phyloP scores from a whole-genome alignment of 1,139 yeast species.

The Magnusiomyces suaveolens region DNA sequence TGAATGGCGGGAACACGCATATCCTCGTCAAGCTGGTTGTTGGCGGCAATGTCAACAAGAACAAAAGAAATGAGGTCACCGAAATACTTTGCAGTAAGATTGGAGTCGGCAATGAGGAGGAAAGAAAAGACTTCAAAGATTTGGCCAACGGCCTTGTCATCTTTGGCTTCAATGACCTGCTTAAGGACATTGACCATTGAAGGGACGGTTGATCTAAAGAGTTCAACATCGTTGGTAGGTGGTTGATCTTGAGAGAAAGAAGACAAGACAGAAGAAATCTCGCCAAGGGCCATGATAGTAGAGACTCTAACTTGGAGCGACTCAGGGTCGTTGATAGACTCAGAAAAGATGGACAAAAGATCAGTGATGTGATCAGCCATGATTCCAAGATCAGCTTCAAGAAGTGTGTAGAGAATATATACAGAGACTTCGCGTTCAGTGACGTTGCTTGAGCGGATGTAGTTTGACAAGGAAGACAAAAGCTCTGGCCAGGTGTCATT shows the following conservation, averaged over 20 bases:
- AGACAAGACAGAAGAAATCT: constrained; percentile 53
- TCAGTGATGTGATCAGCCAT: constrained; percentile 55
- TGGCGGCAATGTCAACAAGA: constrained; percentile 58
- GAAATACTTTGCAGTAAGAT: constrained; percentile 69
- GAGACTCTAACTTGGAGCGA: constrained; percentile 70
- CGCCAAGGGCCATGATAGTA: constrained; percentile 74
- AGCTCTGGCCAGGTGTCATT: constrained; percentile 67
- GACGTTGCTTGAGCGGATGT: constrained; percentile 49
- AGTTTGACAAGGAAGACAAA: constrained; percentile 58
- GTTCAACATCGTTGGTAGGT: constrained; percentile 42
- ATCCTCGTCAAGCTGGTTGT: constrained; percentile 65
- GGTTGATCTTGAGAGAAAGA: constrained; percentile 26
- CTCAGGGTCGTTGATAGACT: constrained; percentile 55
- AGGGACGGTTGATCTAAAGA: constrained; percentile 65
- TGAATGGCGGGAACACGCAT: constrained; percentile 76
- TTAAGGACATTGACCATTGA: constrained; percentile 73
- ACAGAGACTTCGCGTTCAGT: constrained; percentile 76
- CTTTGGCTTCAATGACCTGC: constrained; percentile 62
- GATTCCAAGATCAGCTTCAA: constrained; percentile 59
- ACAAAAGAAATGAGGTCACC: constrained; percentile 61
- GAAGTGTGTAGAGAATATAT: constrained; percentile 63
- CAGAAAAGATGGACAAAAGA: constrained; percentile 56
- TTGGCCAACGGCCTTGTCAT: constrained; percentile 60
- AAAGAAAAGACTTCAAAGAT: constrained; percentile 82
- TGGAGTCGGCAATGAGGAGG: constrained; percentile 64